These are phyloP conservation scores for Aspergillus neoniger DNA, from an alignment of 2,329 filamentous ascomycete genomes.

Conservation along the genomic window DNA sequence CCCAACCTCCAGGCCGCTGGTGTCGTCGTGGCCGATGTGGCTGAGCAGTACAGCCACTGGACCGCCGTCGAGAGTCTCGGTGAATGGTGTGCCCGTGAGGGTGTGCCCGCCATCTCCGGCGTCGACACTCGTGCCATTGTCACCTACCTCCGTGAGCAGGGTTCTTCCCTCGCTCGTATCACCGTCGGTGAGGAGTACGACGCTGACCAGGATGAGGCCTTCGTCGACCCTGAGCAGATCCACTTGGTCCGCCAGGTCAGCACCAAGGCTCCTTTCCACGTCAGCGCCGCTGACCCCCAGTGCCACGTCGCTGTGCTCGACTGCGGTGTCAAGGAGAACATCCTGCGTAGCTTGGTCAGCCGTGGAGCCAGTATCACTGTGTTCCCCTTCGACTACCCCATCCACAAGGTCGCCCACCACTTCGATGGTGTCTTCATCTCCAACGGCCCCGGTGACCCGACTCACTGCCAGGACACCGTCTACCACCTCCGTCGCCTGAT, in stretches of 20 bases:
- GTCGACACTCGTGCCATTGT: slow-evolving; percentile 97
- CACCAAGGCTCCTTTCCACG: slow-evolving; percentile 97
- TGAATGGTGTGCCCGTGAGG: slow-evolving; percentile 94
- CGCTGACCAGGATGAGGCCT: slow-evolving; percentile 95
- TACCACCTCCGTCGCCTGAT: slow-evolving; percentile 91
- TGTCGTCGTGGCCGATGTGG: slow-evolving; percentile 93
- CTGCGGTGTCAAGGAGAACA: slow-evolving; percentile 99
- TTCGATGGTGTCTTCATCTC: slow-evolving; percentile 99
- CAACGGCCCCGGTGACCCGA: slow-evolving; percentile 97
- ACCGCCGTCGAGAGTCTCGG: slow-evolving; percentile 92
- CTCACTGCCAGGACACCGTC: slow-evolving; percentile 91
- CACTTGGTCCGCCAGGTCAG: slow-evolving; percentile 95
- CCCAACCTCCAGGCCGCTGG: slow-evolving; percentile 96
- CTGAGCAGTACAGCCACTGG: slow-evolving; percentile 95
- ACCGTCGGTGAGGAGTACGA: slow-evolving; percentile 97
- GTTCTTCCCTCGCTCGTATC: slow-evolving; percentile 92
- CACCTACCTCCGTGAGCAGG: slow-evolving; percentile 91
- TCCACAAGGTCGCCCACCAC: slow-evolving; percentile 97
- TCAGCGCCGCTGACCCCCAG: slow-evolving; percentile 78
- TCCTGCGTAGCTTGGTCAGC: slow-evolving; percentile 87
- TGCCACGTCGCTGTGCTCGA: slow-evolving; percentile 94
- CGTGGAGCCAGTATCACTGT: slow-evolving; percentile 90
- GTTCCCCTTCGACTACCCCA: slow-evolving; percentile 95
- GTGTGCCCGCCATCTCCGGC: slow-evolving; percentile 91
- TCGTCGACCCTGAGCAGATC: slow-evolving; percentile 91